These are phyloP conservation scores for Pseudocercospora fijiensis DNA, from an alignment of 2,329 filamentous ascomycete genomes.

Conservation along the genomic window DNA sequence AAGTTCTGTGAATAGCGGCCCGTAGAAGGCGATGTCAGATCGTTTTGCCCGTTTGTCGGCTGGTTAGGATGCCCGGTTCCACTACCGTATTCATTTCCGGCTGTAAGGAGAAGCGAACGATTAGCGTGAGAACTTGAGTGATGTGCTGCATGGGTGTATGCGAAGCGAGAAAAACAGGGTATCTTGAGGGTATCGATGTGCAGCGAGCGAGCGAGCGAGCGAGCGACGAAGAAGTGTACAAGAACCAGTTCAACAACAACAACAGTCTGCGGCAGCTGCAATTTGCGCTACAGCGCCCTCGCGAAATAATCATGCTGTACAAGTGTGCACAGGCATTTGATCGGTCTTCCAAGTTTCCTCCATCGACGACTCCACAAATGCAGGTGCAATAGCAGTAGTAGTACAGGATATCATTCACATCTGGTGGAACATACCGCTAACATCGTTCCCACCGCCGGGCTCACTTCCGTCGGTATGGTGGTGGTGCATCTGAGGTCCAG, in stretches of 20 bases:
- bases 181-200: constrained; percentile 15
- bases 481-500: constrained; percentile 60
- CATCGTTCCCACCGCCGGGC: constrained; percentile 63
- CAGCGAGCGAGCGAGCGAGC: constrained; percentile 18
- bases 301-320: constrained; percentile 30
- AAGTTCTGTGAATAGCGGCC: constrained; percentile 75
- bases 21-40: constrained; percentile 59
- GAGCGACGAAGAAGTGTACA: constrained; percentile 25
- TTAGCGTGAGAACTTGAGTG: constrained; percentile 42
- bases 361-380: constrained; percentile 25
- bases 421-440: constrained; percentile 98
- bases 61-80: constrained; percentile 66
- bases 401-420: constrained; percentile 61
- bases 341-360: constrained; percentile 21
- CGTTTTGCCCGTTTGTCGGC: constrained; percentile 55
- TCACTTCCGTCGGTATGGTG: constrained; percentile 70
- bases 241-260: constrained; percentile 35
- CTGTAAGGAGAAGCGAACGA: constrained; percentile 47
- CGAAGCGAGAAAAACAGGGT: constrained; percentile 34
- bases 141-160: constrained; percentile 32
- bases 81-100: constrained; percentile 55
- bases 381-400: constrained; percentile 28
- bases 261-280: constrained; percentile 27
- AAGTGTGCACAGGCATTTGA: constrained; percentile 27
- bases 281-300: constrained; percentile 11